Base-by-base conservation (phyloP, 306 rosid species). In the Fagus sylvatica region DNA sequence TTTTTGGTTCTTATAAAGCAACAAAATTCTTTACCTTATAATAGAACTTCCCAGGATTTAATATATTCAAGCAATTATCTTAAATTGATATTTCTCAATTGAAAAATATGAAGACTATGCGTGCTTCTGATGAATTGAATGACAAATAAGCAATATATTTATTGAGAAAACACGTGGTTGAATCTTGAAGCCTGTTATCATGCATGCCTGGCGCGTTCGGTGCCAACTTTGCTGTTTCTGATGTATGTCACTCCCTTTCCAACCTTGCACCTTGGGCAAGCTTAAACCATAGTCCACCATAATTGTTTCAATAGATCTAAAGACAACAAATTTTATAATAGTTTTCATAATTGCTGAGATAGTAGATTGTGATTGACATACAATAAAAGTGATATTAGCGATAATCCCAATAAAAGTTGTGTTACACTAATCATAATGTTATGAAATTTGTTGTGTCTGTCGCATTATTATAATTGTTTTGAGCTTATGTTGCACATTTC, bases 401-500 rank as follows among this genome's bases (percentile, higher is more conserved):
- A 22, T 22, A 0, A 22, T 22, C 28, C 28, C 28, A 22, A 22
- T 22, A 22, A 22, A 22, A 22, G 0, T 22, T 22, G 28, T 22
- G 28, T 22, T 22, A 22, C 28, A 22, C 28, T 22, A 22, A 22
- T 22, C 28, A 22, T 22, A 22, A 22, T 22, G 28, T 22, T 22
- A 0, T 22, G 28, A 22, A 22, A 22, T 22, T 22, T 22, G 28
- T 22, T 22, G 28, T 22, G 28, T 22, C 0, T 22, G 28, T 22
- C 0, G 28, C 0, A 22, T 22, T 22, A 22, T 22, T 22, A 22
- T 22, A 22, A 22, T 22, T 42, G 48, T 66, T 34, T 57, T 72
- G 51, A 64, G 81, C 48, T 51, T 6, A 64, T 37, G 71, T 40
- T 39, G 36, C 39, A 41, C 13, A 72, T 53, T 75, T 59, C 69